Conservation (phyloP, 129 eudicot genomes). For the Lactuca saligna region DNA sequence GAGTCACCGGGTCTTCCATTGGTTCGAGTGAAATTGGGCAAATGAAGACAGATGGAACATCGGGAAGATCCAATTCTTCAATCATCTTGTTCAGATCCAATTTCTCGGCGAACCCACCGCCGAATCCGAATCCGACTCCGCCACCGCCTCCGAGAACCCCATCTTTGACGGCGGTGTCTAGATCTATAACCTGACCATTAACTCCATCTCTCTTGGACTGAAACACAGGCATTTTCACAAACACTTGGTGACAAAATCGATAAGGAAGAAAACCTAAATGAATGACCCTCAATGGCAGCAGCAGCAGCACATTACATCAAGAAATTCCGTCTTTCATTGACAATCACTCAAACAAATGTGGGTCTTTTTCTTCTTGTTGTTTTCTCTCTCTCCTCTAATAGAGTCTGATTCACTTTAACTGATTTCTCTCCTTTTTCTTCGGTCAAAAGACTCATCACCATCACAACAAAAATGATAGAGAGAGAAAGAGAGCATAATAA, state of each 20-base stretch:
- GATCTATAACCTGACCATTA: slow-evolving; percentile 57
- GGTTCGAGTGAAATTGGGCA: slow-evolving; percentile 66
- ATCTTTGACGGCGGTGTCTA: slow-evolving; percentile 70
- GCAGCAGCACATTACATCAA: slow-evolving; percentile 23
- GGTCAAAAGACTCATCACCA: slow-evolving; percentile 59
- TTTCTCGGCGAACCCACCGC: slow-evolving; percentile 53
- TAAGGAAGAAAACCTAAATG: slow-evolving; percentile 1
- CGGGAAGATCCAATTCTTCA: slow-evolving; percentile 37
- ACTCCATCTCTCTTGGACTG: slow-evolving; percentile 38
- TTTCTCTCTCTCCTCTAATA: slow-evolving; percentile 13
- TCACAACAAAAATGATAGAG: slow-evolving; percentile 24
- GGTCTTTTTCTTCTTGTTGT: slow-evolving; percentile 16
- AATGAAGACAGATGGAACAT: slow-evolving; percentile 62
- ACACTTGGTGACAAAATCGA: slow-evolving; percentile 17
- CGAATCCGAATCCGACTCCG: slow-evolving; percentile 35
- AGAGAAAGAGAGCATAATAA: slow-evolving; percentile 12
- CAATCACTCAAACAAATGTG: slow-evolving; percentile 22
- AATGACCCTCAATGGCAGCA: slow-evolving; percentile 23
- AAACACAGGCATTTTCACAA: slow-evolving; percentile 59
- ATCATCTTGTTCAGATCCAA: slow-evolving; percentile 55
- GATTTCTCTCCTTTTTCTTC: slow-evolving; percentile 25
- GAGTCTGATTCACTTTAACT: slow-evolving; percentile 42
- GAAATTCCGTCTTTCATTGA: slow-evolving; percentile 28
- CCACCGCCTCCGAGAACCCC: slow-evolving; percentile 58
- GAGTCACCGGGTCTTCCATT: slow-evolving; percentile 62